Conservation (phyloP, 208 protist species). For the Sergeia podlipaevii region DNA sequence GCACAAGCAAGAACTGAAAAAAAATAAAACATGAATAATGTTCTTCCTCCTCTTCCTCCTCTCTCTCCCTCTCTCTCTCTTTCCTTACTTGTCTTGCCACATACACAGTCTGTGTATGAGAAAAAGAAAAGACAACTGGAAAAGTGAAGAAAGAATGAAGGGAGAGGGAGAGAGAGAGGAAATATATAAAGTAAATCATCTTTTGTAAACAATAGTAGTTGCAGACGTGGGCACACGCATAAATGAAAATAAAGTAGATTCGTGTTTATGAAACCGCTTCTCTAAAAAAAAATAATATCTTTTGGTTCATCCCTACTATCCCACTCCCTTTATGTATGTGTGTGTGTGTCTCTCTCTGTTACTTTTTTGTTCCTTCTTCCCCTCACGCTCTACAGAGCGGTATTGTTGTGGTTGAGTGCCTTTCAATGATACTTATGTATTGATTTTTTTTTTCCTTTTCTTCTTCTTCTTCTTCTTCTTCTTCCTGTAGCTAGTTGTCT, state of each 20-base stretch:
- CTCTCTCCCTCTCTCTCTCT: no score
- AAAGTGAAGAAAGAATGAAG: background rate
- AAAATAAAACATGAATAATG: no score
- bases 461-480: slow-evolving; percentile 2
- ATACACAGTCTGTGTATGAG: no score
- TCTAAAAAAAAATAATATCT: slow-evolving; percentile 1
- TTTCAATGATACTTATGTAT: no score
- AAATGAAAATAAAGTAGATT: background rate
- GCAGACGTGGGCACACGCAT: no score
- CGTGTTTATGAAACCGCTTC: no score
- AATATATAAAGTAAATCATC: background rate
- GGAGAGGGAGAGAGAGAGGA: background rate
- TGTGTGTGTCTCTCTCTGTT: slow-evolving; percentile 1
- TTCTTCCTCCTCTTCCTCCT: no score
- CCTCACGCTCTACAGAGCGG: background rate
- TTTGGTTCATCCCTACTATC: background rate
- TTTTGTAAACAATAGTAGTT: background rate
- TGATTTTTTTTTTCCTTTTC: background rate
- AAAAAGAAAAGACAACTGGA: no score
- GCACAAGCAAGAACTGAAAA: no score
- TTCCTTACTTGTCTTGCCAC: no score
- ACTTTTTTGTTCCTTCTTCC: slow-evolving; percentile 1
- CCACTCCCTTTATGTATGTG: background rate
- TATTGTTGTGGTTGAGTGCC: no score
- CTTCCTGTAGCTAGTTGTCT: background rate